These are phyloP conservation scores for Russula ochroleuca DNA, from an alignment of 768 basidiomycete species.

Conservation along the genomic window DNA sequence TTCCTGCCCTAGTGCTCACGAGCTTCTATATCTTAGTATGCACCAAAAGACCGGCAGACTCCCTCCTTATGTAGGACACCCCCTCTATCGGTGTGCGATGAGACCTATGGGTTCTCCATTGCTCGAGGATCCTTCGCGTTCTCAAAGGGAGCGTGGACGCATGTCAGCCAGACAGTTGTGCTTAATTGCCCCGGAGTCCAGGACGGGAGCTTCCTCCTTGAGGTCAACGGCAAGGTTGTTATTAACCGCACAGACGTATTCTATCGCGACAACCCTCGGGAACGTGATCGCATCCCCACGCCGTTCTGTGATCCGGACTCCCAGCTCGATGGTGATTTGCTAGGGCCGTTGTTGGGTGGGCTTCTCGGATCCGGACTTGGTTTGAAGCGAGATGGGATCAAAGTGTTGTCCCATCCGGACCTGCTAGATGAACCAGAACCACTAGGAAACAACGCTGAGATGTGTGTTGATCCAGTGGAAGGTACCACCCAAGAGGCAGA, in stretches of 20 bases:
- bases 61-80: constrained; percentile 51
- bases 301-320: constrained; percentile 13
- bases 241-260: constrained; percentile 55
- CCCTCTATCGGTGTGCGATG: constrained; percentile 57
- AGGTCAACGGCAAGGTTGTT: constrained; percentile 55
- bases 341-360: neutral
- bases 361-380: neutral
- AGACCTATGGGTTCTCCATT: constrained; percentile 67
- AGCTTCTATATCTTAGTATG: constrained; percentile 48
- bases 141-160: constrained; percentile 63
- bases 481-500: constrained; percentile 4
- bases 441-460: neutral
- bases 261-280: constrained; percentile 43
- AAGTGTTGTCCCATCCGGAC: neutral
- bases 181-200: constrained; percentile 71
- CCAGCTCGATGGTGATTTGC: neutral
- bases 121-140: constrained; percentile 69
- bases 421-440: neutral
- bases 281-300: constrained; percentile 28
- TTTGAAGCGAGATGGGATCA: neutral
- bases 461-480: neutral
- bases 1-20: neutral
- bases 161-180: constrained; percentile 58
- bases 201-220: constrained; percentile 61
- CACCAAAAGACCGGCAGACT: constrained; percentile 67